Percentiles rank a stretch among this genome's conserved stretches.
These are phyloP conservation scores for Hordeum pubiflorum DNA, from an alignment of 202 grass and related monocot species.

Conservation along the genomic window DNA sequence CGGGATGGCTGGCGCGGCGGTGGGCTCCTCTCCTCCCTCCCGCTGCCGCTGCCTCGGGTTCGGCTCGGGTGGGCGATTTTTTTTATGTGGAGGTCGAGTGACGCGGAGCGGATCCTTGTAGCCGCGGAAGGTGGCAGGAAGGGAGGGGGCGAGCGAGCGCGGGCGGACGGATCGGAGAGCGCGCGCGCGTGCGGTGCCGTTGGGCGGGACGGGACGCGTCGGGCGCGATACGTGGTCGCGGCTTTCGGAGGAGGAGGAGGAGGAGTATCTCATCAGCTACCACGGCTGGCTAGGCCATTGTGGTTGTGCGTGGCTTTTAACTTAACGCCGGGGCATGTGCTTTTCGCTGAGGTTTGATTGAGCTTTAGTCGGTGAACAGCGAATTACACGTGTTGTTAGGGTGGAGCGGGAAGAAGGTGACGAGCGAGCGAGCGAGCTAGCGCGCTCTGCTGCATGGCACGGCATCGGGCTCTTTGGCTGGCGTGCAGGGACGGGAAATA, in stretches of 20 bases:
- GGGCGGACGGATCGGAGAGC: neutral
- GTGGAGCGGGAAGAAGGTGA: neutral
- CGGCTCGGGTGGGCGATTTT: neutral
- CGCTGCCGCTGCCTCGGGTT: too few species aligned
- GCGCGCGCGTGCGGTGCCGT: neutral
- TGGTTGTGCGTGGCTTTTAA: neutral
- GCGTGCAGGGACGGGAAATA: neutral
- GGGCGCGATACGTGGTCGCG: constrained; percentile 29
- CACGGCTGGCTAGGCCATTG: neutral
- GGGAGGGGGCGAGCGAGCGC: neutral
- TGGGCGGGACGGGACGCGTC: neutral
- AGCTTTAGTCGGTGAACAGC: neutral
- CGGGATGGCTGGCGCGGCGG: neutral
- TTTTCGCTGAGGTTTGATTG: neutral
- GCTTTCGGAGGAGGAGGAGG: neutral
- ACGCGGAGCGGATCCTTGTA: neutral
- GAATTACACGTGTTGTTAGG: neutral
- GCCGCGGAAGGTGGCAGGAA: constrained; percentile 4
- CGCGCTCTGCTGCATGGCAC: neutral
- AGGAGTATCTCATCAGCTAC: neutral
- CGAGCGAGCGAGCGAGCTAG: neutral
- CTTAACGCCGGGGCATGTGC: neutral
- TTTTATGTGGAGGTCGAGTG: neutral
- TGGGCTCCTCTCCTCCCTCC: neutral
- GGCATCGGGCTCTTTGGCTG: neutral